Conservation (phyloP, 192 early-diverging fungal genomes). For the Coemansia sp. region DNA sequence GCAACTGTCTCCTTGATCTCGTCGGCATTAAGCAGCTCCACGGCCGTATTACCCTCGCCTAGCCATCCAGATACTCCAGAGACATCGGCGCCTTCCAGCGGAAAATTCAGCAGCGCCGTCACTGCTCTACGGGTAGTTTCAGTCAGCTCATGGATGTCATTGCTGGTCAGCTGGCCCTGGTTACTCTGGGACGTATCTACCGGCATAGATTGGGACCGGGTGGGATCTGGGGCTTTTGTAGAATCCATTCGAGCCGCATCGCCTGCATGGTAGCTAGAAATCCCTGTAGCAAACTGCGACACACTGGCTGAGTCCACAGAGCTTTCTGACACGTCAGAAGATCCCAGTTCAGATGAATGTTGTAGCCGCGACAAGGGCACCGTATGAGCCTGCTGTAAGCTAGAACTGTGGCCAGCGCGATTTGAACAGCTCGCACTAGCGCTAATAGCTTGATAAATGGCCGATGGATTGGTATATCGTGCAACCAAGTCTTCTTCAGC, state of each 20-base stretch:
- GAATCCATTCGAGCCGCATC: neutral
- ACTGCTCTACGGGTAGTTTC: constrained; percentile 40
- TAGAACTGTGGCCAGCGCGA: too few relatives aligned
- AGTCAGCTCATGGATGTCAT: constrained; percentile 38
- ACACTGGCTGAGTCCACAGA: constrained; percentile 15
- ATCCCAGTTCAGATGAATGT: constrained; percentile 24
- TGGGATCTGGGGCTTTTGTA: neutral
- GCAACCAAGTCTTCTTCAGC: constrained; percentile 40
- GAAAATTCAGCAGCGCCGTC: constrained; percentile 38
- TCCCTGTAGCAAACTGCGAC: constrained; percentile 19
- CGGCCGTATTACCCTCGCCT: constrained; percentile 43
- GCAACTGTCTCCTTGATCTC: constrained; percentile 47
- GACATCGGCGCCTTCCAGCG: constrained; percentile 47
- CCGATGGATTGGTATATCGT: constrained; percentile 35
- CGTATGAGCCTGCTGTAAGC: too few relatives aligned
- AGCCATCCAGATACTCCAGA: constrained; percentile 47
- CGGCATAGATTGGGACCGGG: neutral
- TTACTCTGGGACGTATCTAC: neutral
- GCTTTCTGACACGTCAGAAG: constrained; percentile 20
- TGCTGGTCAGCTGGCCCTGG: constrained; percentile 16
- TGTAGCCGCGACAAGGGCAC: constrained; percentile 15
- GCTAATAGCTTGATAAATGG: constrained; percentile 41
- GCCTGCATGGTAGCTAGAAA: neutral
- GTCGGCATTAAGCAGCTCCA: constrained; percentile 33
- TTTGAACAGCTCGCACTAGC: neutral